phyloP scores from a whole-genome alignment of 2,329 filamentous ascomycete species.

The Penicillium sp. region DNA sequence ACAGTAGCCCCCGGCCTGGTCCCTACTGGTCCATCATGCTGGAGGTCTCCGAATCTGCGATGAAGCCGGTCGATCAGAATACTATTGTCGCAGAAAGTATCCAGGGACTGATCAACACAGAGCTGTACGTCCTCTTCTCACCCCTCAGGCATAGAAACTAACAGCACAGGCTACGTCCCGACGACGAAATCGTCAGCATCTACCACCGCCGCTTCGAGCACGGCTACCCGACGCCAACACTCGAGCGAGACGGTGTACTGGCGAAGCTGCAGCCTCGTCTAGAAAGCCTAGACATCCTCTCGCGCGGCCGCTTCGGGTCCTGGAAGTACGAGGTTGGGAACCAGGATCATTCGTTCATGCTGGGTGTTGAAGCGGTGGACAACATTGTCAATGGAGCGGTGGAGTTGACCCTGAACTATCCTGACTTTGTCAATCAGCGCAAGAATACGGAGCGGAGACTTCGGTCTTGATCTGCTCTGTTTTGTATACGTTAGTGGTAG shows the following conservation, averaged over 20 bases:
- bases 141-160: no score
- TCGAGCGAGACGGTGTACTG: slow-evolving; percentile 93
- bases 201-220: slow-evolving; percentile 98
- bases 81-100: slow-evolving; percentile 88
- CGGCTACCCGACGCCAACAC: slow-evolving; percentile 90
- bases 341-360: slow-evolving; percentile 97
- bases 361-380: slow-evolving; percentile 90
- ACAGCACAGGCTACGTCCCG: slow-evolving; percentile 88
- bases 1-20: slow-evolving; percentile 70
- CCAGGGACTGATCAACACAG: slow-evolving; percentile 94
- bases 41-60: slow-evolving; percentile 89
- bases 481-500: no score
- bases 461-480: no score
- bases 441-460: slow-evolving; percentile 62
- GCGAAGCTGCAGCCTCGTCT: slow-evolving; percentile 90
- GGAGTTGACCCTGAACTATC: slow-evolving; percentile 93
- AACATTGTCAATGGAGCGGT: slow-evolving; percentile 83
- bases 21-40: slow-evolving; percentile 99
- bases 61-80: slow-evolving; percentile 88
- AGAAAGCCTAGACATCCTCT: slow-evolving; percentile 88
- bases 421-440: slow-evolving; percentile 83
- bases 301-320: slow-evolving; percentile 92
- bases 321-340: slow-evolving; percentile 98
- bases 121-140: no score
- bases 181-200: slow-evolving; percentile 93